A percentile compares a stretch with the other conserved stretches of the same genome.
phyloP scores from a whole-genome alignment of 1,139 yeast species.

The Blastobotrys persicus region DNA sequence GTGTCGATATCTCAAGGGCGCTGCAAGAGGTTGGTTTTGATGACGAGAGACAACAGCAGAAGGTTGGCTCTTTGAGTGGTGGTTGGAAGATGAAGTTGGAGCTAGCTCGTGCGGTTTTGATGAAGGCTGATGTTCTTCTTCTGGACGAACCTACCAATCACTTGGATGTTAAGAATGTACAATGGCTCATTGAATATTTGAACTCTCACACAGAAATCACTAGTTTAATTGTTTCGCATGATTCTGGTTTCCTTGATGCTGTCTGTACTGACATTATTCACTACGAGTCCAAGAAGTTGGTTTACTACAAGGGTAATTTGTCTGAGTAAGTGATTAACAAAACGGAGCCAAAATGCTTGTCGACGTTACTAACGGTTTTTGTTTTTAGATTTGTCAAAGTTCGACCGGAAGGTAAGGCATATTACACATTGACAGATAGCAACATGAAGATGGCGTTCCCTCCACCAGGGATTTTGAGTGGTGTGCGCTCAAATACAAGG shows the following conservation, averaged over 20 bases:
- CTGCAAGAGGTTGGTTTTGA: constrained; percentile 86
- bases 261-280: constrained; percentile 97
- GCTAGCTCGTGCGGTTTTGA: constrained; percentile 95
- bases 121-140: constrained; percentile 92
- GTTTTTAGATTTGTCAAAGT: constrained; percentile 62
- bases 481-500: constrained; percentile 92
- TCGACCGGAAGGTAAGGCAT: constrained; percentile 94
- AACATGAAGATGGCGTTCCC: constrained; percentile 98
- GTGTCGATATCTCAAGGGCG: constrained; percentile 71
- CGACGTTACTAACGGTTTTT: constrained; percentile 3
- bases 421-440: constrained; percentile 91
- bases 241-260: constrained; percentile 91
- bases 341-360: background rate
- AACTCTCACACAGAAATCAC: constrained; percentile 77
- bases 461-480: constrained; percentile 94
- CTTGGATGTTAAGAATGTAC: constrained; percentile 89
- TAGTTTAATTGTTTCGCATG: constrained; percentile 94
- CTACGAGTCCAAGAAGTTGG: constrained; percentile 92
- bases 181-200: constrained; percentile 90
- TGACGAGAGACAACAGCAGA: constrained; percentile 81
- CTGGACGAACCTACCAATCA: constrained; percentile 99
- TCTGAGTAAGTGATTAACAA: constrained; percentile 47
- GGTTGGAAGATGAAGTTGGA: constrained; percentile 99
- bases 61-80: constrained; percentile 93
- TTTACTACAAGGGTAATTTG: constrained; percentile 92